A percentile compares a stretch with the other conserved stretches of the same genome.
Evolutionary conservation across 805 yeast genomes (phyloP).

Genomic region (Ogataea wickerhamii): DNA sequence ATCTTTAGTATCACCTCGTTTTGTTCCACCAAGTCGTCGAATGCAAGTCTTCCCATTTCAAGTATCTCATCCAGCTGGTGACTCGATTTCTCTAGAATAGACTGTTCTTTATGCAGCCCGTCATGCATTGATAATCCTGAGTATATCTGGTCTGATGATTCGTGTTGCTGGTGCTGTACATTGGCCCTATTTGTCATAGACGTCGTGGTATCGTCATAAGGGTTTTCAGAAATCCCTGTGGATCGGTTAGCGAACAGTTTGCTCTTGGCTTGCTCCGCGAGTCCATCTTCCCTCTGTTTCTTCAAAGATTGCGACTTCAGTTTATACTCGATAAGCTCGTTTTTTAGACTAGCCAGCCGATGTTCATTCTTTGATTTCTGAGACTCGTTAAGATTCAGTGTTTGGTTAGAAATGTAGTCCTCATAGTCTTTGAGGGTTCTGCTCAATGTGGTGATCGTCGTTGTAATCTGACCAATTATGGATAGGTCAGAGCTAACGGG

Average conservation of each 20-base stretch:
- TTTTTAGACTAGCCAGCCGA: conserved; percentile 56
- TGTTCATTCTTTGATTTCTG: conserved; percentile 55
- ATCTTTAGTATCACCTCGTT: conserved; percentile 65
- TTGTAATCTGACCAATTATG: conserved; percentile 58
- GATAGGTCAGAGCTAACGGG: conserved; percentile 71
- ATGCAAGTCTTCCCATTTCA: conserved; percentile 83
- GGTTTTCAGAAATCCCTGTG: conserved; percentile 41
- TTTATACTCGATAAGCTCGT: conserved; percentile 43
- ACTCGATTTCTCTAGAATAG: conserved; percentile 62
- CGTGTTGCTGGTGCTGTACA: conserved; percentile 14
- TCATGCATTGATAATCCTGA: conserved; percentile 42
- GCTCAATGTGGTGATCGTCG: conserved; percentile 68
- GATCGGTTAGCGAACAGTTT: conserved; percentile 43
- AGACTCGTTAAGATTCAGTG: conserved; percentile 42
- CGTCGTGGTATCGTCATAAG: conserved; percentile 36
- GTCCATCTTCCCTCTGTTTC: conserved; percentile 49
- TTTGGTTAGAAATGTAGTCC: conserved; percentile 50
- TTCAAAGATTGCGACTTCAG: conserved; percentile 52
- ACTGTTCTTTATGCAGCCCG: conserved; percentile 68
- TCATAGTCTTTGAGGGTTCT: conserved; percentile 60
- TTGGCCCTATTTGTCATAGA: conserved; percentile 20
- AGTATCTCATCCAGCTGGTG: conserved; percentile 84
- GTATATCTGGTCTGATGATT: conserved; percentile 16
- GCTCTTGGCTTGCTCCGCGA: conserved; percentile 44
- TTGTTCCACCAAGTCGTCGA: conserved; percentile 83